A percentile compares a stretch with the other conserved stretches of the same genome.
phyloP scores from a whole-genome alignment of 2,329 filamentous ascomycete species.

The Lachnellula subtilissima region DNA sequence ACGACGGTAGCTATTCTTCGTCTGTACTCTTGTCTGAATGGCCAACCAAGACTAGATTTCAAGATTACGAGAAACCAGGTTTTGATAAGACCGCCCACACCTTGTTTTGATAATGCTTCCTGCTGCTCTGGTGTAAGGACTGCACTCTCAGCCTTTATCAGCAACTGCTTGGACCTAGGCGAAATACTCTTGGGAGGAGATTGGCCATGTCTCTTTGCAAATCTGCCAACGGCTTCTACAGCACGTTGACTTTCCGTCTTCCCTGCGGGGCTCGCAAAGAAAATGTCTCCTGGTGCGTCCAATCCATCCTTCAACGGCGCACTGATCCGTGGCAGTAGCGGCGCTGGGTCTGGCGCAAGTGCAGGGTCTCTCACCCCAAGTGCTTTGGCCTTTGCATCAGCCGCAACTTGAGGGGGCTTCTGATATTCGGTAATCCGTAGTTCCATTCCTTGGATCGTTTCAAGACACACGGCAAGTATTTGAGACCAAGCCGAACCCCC shows the following conservation, averaged over 20 bases:
- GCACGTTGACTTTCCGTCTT: conserved; percentile 13
- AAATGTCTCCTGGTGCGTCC: conserved; percentile 25
- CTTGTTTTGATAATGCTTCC: conserved; percentile 46
- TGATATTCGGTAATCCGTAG: conserved; percentile 58
- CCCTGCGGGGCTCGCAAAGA: conserved; percentile 16
- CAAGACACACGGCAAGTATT: conserved; percentile 64
- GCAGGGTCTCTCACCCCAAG: conserved; percentile 7
- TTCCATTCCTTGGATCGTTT: conserved; percentile 63
- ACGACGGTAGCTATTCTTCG: conserved; percentile 62
- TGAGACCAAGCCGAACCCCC: conserved; percentile 80
- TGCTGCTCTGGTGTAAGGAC: conserved; percentile 45
- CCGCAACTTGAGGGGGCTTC: conserved; percentile 29
- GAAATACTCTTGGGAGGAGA: conserved; percentile 22
- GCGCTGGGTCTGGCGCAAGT: conserved; percentile 28
- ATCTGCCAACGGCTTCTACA: conserved; percentile 21
- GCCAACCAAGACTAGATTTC: conserved; percentile 52
- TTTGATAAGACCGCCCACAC: conserved; percentile 45
- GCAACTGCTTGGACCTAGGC: conserved; percentile 40
- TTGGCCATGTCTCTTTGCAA: conserved; percentile 28
- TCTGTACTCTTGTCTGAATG: conserved; percentile 67
- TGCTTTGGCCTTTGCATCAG: conserved; percentile 20
- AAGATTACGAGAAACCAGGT: conserved; percentile 44
- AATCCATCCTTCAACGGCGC: conserved; percentile 24
- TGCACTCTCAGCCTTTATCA: conserved; percentile 31
- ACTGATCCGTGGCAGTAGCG: conserved; percentile 20